Evolutionary conservation across 1,284 basidiomycete species (phyloP).

Genomic region (Puccinia coronata): DNA sequence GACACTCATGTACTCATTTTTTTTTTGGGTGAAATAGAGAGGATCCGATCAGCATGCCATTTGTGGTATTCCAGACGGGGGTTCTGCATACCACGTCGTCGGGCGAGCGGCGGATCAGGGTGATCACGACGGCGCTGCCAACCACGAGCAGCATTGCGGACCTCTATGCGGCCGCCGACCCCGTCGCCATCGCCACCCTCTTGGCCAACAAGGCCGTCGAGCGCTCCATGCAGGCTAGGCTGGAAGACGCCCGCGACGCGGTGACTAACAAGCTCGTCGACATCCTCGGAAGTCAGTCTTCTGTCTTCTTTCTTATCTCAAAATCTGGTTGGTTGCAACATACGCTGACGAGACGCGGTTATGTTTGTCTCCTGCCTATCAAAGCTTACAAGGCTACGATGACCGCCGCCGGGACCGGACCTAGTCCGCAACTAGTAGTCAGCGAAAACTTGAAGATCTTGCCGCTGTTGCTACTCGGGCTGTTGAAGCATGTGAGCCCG

Average conservation of each 20-base stretch:
- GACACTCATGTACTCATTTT: not conserved
- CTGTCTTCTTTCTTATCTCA: not conserved
- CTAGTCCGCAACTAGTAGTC: conserved; percentile 88
- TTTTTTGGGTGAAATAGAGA: conserved; percentile 61
- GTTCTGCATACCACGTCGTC: conserved; percentile 92
- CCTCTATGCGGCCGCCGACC: conserved; percentile 91
- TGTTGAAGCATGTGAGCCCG: conserved; percentile 83
- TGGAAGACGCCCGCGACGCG: conserved; percentile 92
- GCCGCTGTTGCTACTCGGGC: conserved; percentile 80
- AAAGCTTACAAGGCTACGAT: conserved; percentile 88
- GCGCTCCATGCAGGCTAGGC: conserved; percentile 75
- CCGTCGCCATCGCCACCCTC: conserved; percentile 83
- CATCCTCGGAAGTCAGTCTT: conserved; percentile 67
- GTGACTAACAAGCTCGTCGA: conserved; percentile 87
- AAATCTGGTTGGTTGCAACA: not conserved
- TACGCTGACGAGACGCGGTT: not conserved
- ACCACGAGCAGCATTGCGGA: conserved; percentile 91
- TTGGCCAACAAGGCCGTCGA: conserved; percentile 97
- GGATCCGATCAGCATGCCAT: conserved; percentile 86
- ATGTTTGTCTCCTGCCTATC: not conserved
- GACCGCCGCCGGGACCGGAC: conserved; percentile 87
- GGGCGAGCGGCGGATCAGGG: conserved; percentile 92
- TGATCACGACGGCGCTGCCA: conserved; percentile 87
- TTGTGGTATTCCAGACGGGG: conserved; percentile 94
- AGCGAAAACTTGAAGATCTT: conserved; percentile 92